A percentile compares a stretch with the other conserved stretches of the same genome.
Conservation (phyloP, 768 basidiomycete species). For the Phylloporus sp. region DNA sequence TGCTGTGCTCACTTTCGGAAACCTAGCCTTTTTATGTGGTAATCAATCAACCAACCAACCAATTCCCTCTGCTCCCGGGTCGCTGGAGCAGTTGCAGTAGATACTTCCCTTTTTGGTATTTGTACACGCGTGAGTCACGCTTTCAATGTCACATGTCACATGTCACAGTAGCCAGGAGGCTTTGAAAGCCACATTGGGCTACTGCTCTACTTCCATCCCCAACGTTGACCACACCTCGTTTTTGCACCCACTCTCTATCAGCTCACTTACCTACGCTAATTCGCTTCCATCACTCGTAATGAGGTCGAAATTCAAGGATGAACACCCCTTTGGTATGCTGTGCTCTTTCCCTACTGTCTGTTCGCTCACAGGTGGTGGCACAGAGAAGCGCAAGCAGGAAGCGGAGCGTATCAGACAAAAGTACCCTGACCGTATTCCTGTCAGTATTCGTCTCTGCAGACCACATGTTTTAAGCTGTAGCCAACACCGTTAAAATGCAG, state of each 20-base stretch:
- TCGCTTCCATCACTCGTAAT: constrained; percentile 37
- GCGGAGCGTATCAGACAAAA: constrained; percentile 98
- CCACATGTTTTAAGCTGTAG: constrained; percentile 7
- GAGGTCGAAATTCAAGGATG: constrained; percentile 98
- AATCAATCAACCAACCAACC: no score
- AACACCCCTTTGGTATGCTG: constrained; percentile 89
- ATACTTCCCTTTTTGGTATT: constrained; percentile 12
- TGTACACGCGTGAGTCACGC: constrained; percentile 25
- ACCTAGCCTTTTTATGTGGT: background rate
- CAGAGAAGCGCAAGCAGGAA: constrained; percentile 99
- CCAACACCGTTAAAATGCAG: constrained; percentile 38
- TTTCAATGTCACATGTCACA: constrained; percentile 29
- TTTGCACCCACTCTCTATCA: constrained; percentile 8
- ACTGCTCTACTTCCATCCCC: constrained; percentile 18
- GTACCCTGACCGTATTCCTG: constrained; percentile 97
- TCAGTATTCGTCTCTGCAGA: constrained; percentile 37
- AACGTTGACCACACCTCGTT: constrained; percentile 25
- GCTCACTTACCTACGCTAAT: constrained; percentile 3
- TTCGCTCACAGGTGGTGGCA: constrained; percentile 19
- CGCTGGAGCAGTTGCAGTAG: no score
- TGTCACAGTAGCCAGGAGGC: constrained; percentile 33
- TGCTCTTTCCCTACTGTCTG: constrained; percentile 31
- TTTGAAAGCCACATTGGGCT: constrained; percentile 25
- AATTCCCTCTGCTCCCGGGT: constrained; percentile 8
- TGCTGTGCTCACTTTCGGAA: background rate